Evolutionary conservation across 2,329 filamentous ascomycete genomes (phyloP), one percentile per base, ranked within the genome.

Genomic region (Botryosphaeria agaves): DNA sequence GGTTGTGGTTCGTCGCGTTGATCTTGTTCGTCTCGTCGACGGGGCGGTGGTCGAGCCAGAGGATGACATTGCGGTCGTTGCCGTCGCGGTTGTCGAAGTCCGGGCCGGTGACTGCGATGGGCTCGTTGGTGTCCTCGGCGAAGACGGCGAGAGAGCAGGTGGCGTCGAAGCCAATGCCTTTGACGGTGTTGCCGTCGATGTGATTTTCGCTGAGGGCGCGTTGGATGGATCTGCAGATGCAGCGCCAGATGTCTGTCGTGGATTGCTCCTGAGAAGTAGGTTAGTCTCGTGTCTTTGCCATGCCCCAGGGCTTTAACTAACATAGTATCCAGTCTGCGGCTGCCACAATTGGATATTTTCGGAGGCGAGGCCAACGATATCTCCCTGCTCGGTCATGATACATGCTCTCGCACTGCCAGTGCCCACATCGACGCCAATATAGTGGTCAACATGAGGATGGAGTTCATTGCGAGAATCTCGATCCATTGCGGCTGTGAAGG

Each of bases 121-220:
- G 89, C 55, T 92, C 80, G 52, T 93, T 79, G 3, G 82, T 92
- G 43, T 93, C 83, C 47, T 80, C 64, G 32, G 76, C 69, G 57
- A 98, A 93, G 42, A 95, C 85, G 18, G 85, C 72, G 17, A 98
- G 71, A 12, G 89, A 98, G 64, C 89, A 98, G n/a, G 89, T 98
- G 14, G 89, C 89, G 53, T 98, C 89, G 54, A 98, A 95, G 31
- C 89, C 89, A 46, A 98, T 83, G 34, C 89, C 89, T 42, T 78
- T 78, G 44, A 98, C 77, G 20, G 70, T 74, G 38, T 60, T 61
- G 4, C 76, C 69, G 44, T 87, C 74, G 41, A 92, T 75, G 42
- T 75, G 76, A 41, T 87, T 79, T 52, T 93, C 77, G 47, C 67
- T 69, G 45, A 95, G 69, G 26, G 85, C 83, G 31, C 75, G 69